Base-by-base conservation (phyloP, 2,329 filamentous ascomycete species). In the Diatrype stigma region DNA sequence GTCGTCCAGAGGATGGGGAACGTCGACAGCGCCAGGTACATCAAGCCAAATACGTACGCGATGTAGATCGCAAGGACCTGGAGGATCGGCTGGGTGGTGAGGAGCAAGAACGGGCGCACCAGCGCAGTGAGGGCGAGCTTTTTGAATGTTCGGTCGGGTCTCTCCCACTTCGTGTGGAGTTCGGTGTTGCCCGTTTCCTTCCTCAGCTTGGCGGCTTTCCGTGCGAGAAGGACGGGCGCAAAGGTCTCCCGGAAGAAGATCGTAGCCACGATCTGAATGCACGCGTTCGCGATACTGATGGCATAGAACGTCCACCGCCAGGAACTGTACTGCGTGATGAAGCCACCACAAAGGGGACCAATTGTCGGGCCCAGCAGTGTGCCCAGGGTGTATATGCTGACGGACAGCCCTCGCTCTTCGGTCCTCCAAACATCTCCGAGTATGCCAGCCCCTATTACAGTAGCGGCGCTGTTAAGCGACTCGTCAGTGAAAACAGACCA, bases 281-380 rank as follows among this genome's bases (percentile, higher is more conserved):
- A 48, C 1, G 73, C 82, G 46, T 81, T 80, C 11, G 67, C 65
- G 47, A 87, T 84, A 1, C 81, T 80, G 1, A 82, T 86, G 1
- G 80, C 73, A 67, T 79, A 87, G 68, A 89, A 89, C 16, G 82
- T 79, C 86, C 86, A 89, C 42, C 84, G 75, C 86, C 86, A 89
- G 1, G 76, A 81, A 6, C 76, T 80, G 60, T 77, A 71, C 56
- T 85, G 67, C 0, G 81, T 72, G 38, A 87, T 83, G 63, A 82
- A 86, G 0, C 81, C 82, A 11, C 83, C 83, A 0, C 42, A 26
- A 28, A 86, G 79, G 1, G 84, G 84, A 0, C 84, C 84, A 2
- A 85, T 67, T 0, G 82, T 81, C 2, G 83, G 83, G 0, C 83
- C 83, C 0, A 86, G 74, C 0, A 87, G 70, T 0, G 83, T 83